These are phyloP conservation scores for Albifimbria verrucaria DNA, from an alignment of 2,329 filamentous ascomycete species.

Conservation along the genomic window DNA sequence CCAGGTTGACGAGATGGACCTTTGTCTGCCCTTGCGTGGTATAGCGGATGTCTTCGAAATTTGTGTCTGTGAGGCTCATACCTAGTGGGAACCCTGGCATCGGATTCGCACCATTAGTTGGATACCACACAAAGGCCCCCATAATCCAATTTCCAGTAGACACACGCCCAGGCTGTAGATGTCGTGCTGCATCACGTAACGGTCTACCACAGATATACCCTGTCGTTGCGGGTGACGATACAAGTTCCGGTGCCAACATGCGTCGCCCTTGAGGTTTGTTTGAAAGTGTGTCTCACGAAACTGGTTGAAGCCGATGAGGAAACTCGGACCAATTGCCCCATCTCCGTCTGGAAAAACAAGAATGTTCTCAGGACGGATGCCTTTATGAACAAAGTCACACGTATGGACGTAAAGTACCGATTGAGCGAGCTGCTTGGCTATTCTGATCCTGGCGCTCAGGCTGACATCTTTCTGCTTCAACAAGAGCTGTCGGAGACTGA, in stretches of 20 bases:
- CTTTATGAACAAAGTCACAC: constrained; percentile 43
- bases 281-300: constrained; percentile 14
- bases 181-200: constrained; percentile 48
- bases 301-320: constrained; percentile 13
- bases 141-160: constrained; percentile 38
- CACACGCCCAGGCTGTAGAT: constrained; percentile 43
- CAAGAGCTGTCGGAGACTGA: not conserved
- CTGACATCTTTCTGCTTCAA: not conserved
- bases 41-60: constrained; percentile 1
- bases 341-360: constrained; percentile 21
- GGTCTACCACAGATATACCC: constrained; percentile 31
- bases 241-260: constrained; percentile 33
- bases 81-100: constrained; percentile 18
- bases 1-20: constrained; percentile 11
- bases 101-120: constrained; percentile 3
- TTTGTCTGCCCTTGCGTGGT: not conserved
- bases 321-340: not conserved
- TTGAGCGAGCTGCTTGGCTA: not conserved
- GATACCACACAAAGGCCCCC: constrained; percentile 30
- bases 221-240: constrained; percentile 49
- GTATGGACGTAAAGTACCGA: constrained; percentile 27
- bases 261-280: constrained; percentile 28
- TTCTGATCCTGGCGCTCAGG: not conserved
- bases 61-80: constrained; percentile 25
- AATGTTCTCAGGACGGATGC: constrained; percentile 39